A percentile compares a stretch with the other conserved stretches of the same genome.
These are phyloP conservation scores for Aspergillus conjunctus DNA, from an alignment of 495 filamentous ascomycete species.

Conservation along the genomic window DNA sequence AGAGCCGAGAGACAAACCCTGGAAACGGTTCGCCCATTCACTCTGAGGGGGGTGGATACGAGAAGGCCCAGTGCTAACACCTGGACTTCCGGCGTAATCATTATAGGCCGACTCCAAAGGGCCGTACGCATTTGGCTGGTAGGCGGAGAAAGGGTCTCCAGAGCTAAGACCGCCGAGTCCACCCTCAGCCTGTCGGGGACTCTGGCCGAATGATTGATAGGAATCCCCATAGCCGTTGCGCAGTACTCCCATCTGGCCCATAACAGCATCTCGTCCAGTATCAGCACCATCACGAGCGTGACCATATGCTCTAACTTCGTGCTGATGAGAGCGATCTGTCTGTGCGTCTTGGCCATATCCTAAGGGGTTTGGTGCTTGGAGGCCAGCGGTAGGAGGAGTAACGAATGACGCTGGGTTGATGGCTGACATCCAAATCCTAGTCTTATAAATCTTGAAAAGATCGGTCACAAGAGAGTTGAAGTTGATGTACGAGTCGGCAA, in stretches of 20 bases:
- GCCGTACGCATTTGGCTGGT: constrained; percentile 35
- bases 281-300: constrained; percentile 35
- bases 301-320: constrained; percentile 36
- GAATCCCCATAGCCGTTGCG: constrained; percentile 41
- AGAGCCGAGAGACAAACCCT: constrained; percentile 55
- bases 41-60: constrained; percentile 41
- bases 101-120: constrained; percentile 37
- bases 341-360: constrained; percentile 39
- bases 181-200: constrained; percentile 34
- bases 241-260: constrained; percentile 37
- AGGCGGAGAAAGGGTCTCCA: constrained; percentile 42
- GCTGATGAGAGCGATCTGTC: constrained; percentile 40
- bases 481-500: constrained; percentile 96
- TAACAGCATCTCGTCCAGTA: constrained; percentile 32
- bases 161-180: constrained; percentile 28
- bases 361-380: constrained; percentile 52
- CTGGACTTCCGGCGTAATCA: constrained; percentile 35
- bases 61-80: constrained; percentile 30
- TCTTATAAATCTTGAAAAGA: constrained; percentile 98
- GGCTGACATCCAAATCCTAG: constrained; percentile 98
- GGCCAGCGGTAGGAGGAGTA: constrained; percentile 68
- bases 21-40: constrained; percentile 52
- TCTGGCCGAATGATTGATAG: constrained; percentile 41
- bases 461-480: constrained; percentile 97
- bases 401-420: constrained; percentile 98